A percentile compares a stretch with the other conserved stretches of the same genome.
Evolutionary conservation across 202 grass and related monocot genomes (phyloP).

Genomic region (Carex arenaria): DNA sequence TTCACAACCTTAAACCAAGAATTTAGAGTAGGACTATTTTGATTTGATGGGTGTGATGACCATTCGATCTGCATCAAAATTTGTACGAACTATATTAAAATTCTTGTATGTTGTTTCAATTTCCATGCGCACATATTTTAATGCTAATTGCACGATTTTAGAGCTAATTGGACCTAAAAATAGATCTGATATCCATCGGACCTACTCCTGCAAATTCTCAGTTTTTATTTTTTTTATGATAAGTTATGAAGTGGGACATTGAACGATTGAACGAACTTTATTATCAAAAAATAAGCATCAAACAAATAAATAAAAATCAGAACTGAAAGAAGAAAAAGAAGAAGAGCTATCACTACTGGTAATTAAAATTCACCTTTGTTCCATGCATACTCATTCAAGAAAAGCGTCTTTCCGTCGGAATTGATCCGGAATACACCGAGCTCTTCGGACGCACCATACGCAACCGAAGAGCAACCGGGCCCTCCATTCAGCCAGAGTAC

Average conservation of each 20-base stretch:
- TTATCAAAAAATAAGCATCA: background rate
- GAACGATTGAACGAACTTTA: background rate
- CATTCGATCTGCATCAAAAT: too few relatives aligned
- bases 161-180: too few relatives aligned
- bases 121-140: too few relatives aligned
- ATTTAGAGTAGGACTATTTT: too few relatives aligned
- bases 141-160: too few relatives aligned
- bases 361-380: conserved; percentile 46
- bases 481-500: conserved; percentile 84
- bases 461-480: conserved; percentile 71
- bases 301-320: background rate
- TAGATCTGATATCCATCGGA: too few relatives aligned
- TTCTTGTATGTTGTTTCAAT: too few relatives aligned
- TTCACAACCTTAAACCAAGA: background rate
- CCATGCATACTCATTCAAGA: conserved; percentile 60
- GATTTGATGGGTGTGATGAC: too few relatives aligned
- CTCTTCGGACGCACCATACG: conserved; percentile 72
- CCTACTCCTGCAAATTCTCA: background rate
- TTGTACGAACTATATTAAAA: too few relatives aligned
- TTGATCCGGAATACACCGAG: conserved; percentile 63
- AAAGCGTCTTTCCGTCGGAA: conserved; percentile 46
- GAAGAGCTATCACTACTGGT: background rate
- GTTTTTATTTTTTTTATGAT: background rate
- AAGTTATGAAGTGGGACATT: background rate
- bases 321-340: background rate